Base-by-base conservation (phyloP, 2,329 filamentous ascomycete genomes). In the Myriangium duriaei region DNA sequence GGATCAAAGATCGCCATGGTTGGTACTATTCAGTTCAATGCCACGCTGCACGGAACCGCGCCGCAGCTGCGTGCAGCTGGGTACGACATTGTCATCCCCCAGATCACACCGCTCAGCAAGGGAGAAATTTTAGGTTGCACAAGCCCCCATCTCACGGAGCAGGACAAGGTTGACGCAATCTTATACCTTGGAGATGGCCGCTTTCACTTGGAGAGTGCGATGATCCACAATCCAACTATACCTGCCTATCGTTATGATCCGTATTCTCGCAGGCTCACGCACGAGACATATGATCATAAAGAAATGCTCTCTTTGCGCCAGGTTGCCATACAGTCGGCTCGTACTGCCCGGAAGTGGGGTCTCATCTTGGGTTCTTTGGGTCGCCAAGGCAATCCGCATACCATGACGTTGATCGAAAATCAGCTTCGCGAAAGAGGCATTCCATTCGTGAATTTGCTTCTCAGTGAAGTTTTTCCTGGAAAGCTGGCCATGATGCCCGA, bases 41-140 rank as follows among this genome's bases (percentile, higher is more conserved):
- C 87, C 24, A 95, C 91, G 0, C 79, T 98, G 19, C 91, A 98
- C 60, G 84, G 83, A 11, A 76, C 93, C 11, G 76, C 78, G 45
- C 71, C 78, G 18, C 72, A 76, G 11, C 72, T 98, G 5, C 83
- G 93, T 49, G 76, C 74, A 30, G 83, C 84, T 11, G 91, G 91
- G 11, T 95, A 88, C 67, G 75, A 72, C 42, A 73, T 96, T 21
- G 56, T 94, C 15, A 80, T 96, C 19, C 91, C 91, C 0, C 91
- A 98, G 59, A 94, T 95, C 46, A 78, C 82, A 21, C 92, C 91
- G 0, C 62, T 98, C 4, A 93, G 83, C 43, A 93, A 91, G 55
- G 91, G 91, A 36, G 91, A 98, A 63, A 94, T 98, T 36, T 67
- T 98, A 1, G 91, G 91, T n/a, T 98, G 91, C 59, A 98, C 91